Evolutionary conservation across 2,329 filamentous ascomycete genomes (phyloP), one percentile per base, ranked within the genome.

Genomic region (Fusarium tanahbumbuense): DNA sequence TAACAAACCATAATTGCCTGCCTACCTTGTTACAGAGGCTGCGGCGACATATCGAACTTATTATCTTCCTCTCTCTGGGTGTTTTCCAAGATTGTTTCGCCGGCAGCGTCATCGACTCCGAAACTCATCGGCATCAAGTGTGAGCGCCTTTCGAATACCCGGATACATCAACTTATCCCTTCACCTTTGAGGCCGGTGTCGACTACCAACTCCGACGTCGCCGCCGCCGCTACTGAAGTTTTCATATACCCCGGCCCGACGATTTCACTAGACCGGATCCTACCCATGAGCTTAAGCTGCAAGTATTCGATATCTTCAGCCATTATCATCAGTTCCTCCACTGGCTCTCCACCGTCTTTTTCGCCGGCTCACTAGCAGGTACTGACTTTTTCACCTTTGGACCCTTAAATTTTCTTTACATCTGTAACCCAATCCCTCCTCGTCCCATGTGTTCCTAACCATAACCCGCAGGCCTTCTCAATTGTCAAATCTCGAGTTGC

Each of bases 271-370:
- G 56, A 54, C 49, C 54, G 56, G 56, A 58, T 58, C 53, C 49
- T 56, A 70, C 60, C 60, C 47, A 58, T 63, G 55, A 66, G 65
- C 45, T 57, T 40, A 42, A 57, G 46, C 46, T 69, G 44, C 32
- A 63, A 59, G 54, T 54, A 63, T 47, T 72, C 37, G 54, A 71
- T 71, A 69, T 60, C 56, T 62, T 71, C 64, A 71, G 68, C 59
- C 59, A 70, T 64, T 63, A 60, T 57, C 70, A 66, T 57, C 70
- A 60, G 48, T 60, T 49, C 69, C 67, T 70, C 70, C 68, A 67
- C 68, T 55, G 56, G 67, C 72, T 74, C 72, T 65, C 70, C 70
- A 73, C 70, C 70, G 70, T 73, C 70, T 74, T 70, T 74, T 72
- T 66, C 60, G 58, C 48, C 62, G 52, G 56, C 50, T 68, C 67